Conservation (phyloP, 768 basidiomycete genomes). For the Kwoniella heveanensis region DNA sequence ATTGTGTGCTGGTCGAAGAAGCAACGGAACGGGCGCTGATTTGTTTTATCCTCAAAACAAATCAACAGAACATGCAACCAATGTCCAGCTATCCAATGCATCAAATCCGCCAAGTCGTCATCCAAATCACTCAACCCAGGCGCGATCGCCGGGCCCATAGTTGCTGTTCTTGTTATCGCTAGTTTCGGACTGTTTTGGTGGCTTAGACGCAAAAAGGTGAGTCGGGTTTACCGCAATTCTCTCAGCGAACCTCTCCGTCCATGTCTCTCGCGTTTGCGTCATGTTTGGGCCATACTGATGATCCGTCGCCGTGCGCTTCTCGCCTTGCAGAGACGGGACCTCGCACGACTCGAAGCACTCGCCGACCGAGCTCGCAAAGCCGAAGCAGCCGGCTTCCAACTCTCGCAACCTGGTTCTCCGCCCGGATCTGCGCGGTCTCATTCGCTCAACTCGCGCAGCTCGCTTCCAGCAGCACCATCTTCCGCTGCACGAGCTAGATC, state of each 20-base stretch:
- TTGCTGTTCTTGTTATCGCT: conserved; percentile 52
- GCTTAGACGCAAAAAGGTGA: conserved; percentile 50
- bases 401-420: conserved; percentile 46
- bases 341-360: conserved; percentile 45
- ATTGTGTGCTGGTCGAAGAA: too few species aligned
- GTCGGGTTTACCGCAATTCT: conserved; percentile 8
- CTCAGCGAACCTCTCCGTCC: too few species aligned
- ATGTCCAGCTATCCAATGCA: conserved; percentile 52
- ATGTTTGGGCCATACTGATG: too few species aligned
- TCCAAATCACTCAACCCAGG: conserved; percentile 47
- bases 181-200: conserved; percentile 53
- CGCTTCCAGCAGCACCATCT: conserved; percentile 20
- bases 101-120: conserved; percentile 25
- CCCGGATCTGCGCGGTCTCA: conserved; percentile 28
- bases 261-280: too few species aligned
- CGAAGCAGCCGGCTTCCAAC: conserved; percentile 51
- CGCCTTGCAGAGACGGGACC: conserved; percentile 40
- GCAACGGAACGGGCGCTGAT: conserved; percentile 9
- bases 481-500: conserved; percentile 30
- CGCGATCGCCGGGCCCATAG: conserved; percentile 53
- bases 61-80: conserved; percentile 52
- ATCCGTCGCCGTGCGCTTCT: not conserved
- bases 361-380: conserved; percentile 48
- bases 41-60: not conserved
- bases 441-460: conserved; percentile 5